Conservation (phyloP, 2,329 filamentous ascomycete species). For the Alternaria novae-zelandiae region DNA sequence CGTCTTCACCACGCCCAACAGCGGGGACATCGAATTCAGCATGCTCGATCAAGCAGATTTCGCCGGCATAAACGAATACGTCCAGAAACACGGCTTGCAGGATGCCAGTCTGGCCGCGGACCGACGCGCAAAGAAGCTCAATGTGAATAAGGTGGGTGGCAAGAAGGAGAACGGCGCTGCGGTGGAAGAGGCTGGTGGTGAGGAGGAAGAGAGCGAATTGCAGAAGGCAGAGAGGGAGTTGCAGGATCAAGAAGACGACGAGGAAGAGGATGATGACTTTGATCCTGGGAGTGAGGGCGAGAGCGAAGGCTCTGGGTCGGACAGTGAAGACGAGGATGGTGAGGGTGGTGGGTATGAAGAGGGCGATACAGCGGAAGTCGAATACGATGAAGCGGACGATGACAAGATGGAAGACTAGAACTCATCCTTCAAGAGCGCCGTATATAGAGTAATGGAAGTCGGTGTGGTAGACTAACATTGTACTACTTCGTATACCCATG, state of each 20-base stretch:
- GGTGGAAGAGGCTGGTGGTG: slow-evolving; percentile 18
- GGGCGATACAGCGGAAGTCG: slow-evolving; percentile 26
- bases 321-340: slow-evolving; percentile 43
- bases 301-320: slow-evolving; percentile 48
- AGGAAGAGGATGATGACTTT: slow-evolving; percentile 52
- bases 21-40: slow-evolving; percentile 66
- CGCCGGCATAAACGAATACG: slow-evolving; percentile 66
- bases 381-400: slow-evolving; percentile 24
- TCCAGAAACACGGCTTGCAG: slow-evolving; percentile 66
- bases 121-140: slow-evolving; percentile 65
- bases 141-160: slow-evolving; percentile 52
- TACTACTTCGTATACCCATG: neutral
- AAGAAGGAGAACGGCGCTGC: slow-evolving; percentile 29
- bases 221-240: slow-evolving; percentile 48
- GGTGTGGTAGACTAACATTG: neutral
- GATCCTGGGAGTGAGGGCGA: slow-evolving; percentile 51
- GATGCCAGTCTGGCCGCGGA: slow-evolving; percentile 68
- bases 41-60: slow-evolving; percentile 72
- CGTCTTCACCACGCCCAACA: slow-evolving; percentile 58
- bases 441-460: neutral
- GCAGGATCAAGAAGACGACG: slow-evolving; percentile 49
- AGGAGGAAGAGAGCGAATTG: slow-evolving; percentile 48
- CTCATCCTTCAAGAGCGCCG: neutral
- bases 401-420: slow-evolving; percentile 38
- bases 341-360: slow-evolving; percentile 41